Evolutionary conservation across 1,284 basidiomycete species (phyloP), one percentile per base, ranked within the genome.

Genomic region (Termitomyces sp.): DNA sequence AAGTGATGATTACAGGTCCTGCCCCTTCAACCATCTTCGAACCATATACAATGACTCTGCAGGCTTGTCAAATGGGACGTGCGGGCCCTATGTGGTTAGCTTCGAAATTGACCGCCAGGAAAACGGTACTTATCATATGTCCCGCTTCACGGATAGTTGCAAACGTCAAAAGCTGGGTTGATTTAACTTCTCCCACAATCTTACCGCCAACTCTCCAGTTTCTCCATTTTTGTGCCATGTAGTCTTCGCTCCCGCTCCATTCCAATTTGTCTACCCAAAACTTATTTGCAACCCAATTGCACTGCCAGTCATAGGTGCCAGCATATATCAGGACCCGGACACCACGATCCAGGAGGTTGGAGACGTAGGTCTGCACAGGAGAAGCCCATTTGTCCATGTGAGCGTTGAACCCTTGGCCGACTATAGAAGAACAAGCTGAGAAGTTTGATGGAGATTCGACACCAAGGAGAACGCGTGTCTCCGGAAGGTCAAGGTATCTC

Each of bases 251-350:
- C 1, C 86, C 84, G 10, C 75, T 78, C 89, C 88, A 92, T 50
- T 86, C 78, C n/a, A 91, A 72, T 58, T 80, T 76, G 55, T 90
- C 82, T 34, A 87, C 80, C 89, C 88, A 91, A 45, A 82, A 70
- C 64, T 81, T 80, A 67, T 91, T 91, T 24, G 83, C 82, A 42
- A 88, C 75, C 82, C 86, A 88, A 66, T 90, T 90, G 68, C 87
- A 91, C 65, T 88, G 83, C 80, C 83, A 89, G 66, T 90, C 88
- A 61, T 83, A 86, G 34, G 85, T 88, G n/a, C 88, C 88, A 5
- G 84, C 84, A 60, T 90, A 90, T 57, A 91, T 84, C 49, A 93
- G 73, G 26, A 91, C 72, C 19, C 82, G 76, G 39, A 93, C 69
- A 5, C 84, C 86, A 30, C 88, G 78, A 64, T 92, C 88, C 24